Evolutionary conservation across 2,329 filamentous ascomycete species (phyloP).

Genomic region (Cryphonectria japonica): DNA sequence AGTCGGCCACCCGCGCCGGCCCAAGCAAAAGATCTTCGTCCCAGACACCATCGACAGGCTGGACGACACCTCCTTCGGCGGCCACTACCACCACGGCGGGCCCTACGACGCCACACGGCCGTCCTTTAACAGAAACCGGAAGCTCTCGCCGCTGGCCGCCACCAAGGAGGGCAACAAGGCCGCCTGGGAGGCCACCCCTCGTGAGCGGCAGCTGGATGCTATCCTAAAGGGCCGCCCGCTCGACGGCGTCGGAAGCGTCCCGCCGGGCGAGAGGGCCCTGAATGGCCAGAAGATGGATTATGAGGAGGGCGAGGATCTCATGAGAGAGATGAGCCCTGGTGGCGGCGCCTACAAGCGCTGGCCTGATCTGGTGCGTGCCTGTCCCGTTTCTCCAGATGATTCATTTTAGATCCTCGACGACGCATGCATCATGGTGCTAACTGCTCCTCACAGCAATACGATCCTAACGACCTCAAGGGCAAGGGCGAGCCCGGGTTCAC

Average conservation of each 20-base stretch:
- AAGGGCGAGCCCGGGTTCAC: conserved; percentile 79
- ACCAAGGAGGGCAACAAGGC: conserved; percentile 73
- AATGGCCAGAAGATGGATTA: conserved; percentile 76
- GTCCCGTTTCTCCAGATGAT: not conserved
- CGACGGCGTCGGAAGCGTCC: conserved; percentile 77
- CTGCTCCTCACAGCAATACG: conserved; percentile 58
- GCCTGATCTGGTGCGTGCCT: conserved; percentile 67
- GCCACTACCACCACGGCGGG: conserved; percentile 83
- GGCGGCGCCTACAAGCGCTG: conserved; percentile 81
- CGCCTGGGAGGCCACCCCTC: conserved; percentile 79
- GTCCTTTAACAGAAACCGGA: conserved; percentile 69
- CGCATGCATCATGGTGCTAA: not conserved
- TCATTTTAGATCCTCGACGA: not conserved
- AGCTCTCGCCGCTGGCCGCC: conserved; percentile 74
- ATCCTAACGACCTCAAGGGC: conserved; percentile 77
- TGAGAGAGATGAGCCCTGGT: conserved; percentile 69
- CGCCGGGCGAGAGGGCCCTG: conserved; percentile 70
- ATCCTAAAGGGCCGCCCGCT: conserved; percentile 75
- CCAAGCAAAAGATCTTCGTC: conserved; percentile 26
- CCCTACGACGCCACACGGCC: conserved; percentile 84
- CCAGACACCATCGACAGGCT: conserved; percentile 82
- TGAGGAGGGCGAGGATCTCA: conserved; percentile 83
- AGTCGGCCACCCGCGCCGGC: conserved; percentile 64
- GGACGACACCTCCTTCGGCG: conserved; percentile 64
- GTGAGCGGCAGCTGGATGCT: conserved; percentile 75